Conservation (phyloP, 495 filamentous ascomycete genomes). For the Articulospora tetracladia region DNA sequence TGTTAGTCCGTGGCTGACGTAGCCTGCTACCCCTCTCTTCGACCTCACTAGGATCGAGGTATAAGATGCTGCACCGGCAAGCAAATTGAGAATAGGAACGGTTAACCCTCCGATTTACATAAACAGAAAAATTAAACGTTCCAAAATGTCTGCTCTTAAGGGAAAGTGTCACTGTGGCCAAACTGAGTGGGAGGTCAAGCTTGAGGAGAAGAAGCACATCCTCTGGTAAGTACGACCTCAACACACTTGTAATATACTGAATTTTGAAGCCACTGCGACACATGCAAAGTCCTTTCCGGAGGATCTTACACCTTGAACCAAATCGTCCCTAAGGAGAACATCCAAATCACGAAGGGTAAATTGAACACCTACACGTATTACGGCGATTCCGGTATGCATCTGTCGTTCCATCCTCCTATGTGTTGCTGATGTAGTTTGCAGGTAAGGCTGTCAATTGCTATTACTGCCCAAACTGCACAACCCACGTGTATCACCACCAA, state of each 20-base stretch:
- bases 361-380: slow-evolving; percentile 45
- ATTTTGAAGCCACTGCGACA: slow-evolving; percentile 42
- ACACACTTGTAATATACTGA: background rate
- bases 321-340: slow-evolving; percentile 39
- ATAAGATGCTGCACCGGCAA: background rate
- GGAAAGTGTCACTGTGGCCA: slow-evolving; percentile 51
- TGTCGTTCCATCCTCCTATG: background rate
- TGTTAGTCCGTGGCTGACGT: slow-evolving; percentile 6
- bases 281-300: slow-evolving; percentile 45
- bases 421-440: slow-evolving; percentile 14
- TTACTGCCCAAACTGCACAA: slow-evolving; percentile 45
- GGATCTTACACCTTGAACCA: slow-evolving; percentile 46
- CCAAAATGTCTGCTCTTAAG: slow-evolving; percentile 33
- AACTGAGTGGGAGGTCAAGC: slow-evolving; percentile 39
- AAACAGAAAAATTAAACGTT: background rate
- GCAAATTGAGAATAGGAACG: no score
- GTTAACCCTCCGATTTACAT: background rate
- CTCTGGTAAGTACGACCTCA: slow-evolving; percentile 34
- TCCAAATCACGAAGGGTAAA: slow-evolving; percentile 45
- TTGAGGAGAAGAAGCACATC: slow-evolving; percentile 39
- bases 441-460: slow-evolving; percentile 49
- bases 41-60: background rate
- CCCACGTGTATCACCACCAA: slow-evolving; percentile 50
- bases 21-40: background rate
- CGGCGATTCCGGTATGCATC: slow-evolving; percentile 39